Conservation (phyloP, 352 stramenopile species). For the Phytophthora vignae region DNA sequence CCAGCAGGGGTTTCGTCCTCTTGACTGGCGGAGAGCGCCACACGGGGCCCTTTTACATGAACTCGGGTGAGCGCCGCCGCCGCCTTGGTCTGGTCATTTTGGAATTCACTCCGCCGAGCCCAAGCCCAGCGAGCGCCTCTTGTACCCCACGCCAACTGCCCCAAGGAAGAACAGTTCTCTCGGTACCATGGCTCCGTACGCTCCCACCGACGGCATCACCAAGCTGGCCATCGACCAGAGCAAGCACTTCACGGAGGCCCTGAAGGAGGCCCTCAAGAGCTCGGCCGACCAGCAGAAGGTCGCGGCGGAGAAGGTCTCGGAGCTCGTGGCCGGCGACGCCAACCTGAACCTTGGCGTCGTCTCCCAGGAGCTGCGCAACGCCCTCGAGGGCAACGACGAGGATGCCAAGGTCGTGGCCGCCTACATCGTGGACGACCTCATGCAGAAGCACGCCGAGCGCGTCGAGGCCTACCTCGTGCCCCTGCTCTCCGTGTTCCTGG, state of each 20-base stretch:
- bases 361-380: constrained; percentile 69
- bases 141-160: constrained; percentile 32
- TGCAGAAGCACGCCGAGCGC: constrained; percentile 88
- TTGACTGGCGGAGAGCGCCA: constrained; percentile 48
- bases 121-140: constrained; percentile 50
- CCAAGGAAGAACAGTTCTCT: constrained; percentile 40
- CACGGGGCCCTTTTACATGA: constrained; percentile 1
- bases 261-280: constrained; percentile 95
- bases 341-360: constrained; percentile 80
- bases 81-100: constrained; percentile 56
- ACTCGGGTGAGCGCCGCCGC: not conserved
- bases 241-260: constrained; percentile 91
- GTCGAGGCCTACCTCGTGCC: constrained; percentile 81
- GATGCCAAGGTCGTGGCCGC: constrained; percentile 76
- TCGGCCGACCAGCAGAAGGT: constrained; percentile 89
- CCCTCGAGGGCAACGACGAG: constrained; percentile 59
- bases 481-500: constrained; percentile 73
- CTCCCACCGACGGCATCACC: constrained; percentile 81
- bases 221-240: constrained; percentile 90
- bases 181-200: constrained; percentile 84
- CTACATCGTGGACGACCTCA: constrained; percentile 85
- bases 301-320: constrained; percentile 87
- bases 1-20: constrained; percentile 36
- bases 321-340: constrained; percentile 78
- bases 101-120: constrained; percentile 74